Evolutionary conservation across 129 eudicot genomes (phyloP), one percentile per base, ranked within the genome.

Genomic region (Lonicera japonica): DNA sequence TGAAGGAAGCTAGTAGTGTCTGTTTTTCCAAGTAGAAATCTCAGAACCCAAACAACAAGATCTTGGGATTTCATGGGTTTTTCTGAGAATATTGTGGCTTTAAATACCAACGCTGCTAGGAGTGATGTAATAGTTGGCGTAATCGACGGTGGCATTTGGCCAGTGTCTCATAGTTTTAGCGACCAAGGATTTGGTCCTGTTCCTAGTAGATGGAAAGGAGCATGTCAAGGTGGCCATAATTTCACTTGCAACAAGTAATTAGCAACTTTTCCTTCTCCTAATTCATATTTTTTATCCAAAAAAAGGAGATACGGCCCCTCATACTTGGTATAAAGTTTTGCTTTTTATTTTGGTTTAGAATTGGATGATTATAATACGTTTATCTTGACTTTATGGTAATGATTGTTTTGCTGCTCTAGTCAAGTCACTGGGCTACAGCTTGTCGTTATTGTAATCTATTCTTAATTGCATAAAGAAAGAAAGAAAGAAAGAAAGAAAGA

Each of bases 31-130:
- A 53, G 75, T 52, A 25, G 9, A 76, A 79, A 36, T 15, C 39
- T 76, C 3, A 48, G 41, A 12, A 70, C 70, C 8, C 81, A 72
- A 10, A 83, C 90, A 2, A 83, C 90, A 68, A 73, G 80, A 63
- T 83, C 83, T 1, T 83, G 90, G 90, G 86, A 83, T 54, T 83
- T 73, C 56, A 59, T 80, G 68, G 83, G 86, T 0, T 45, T 83
- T 0, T 15, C 71, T 4, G 21, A 25, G 62, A 63, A 50, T n/a
- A 65, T 60, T 6, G 19, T 25, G 36, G 6, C 36, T 13, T 55
- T 74, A 25, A 53, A 58, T 25, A 48, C 51, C 0, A 6, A 6
- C 2, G 6, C 55, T 0, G 6, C 24, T 1, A 86, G 70, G 54
- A 80, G 81, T 54, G 71, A 83, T 21, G 56, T 60, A 0, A 68